These are phyloP conservation scores for Leucocoprinus gongylophorus DNA, from an alignment of 1,284 basidiomycete species.

Conservation along the genomic window DNA sequence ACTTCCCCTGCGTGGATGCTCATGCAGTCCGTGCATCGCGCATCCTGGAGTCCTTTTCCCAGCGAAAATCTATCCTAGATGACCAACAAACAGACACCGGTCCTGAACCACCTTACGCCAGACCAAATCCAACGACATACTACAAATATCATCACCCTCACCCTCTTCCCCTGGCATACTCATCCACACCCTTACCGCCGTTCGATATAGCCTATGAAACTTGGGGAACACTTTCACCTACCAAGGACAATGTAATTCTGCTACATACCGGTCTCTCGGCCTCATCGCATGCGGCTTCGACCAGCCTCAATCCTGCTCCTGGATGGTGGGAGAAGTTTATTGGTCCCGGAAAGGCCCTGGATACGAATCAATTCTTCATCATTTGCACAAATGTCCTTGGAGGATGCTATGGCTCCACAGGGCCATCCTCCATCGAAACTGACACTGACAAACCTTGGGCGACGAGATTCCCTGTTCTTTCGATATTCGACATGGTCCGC, in stretches of 20 bases:
- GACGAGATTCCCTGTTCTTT: conserved; percentile 87
- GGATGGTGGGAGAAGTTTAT: conserved; percentile 99
- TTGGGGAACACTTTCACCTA: conserved; percentile 84
- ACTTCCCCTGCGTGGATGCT: conserved; percentile 73
- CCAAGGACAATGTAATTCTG: conserved; percentile 87
- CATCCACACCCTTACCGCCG: conserved; percentile 58
- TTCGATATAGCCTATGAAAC: conserved; percentile 96
- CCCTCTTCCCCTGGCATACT: conserved; percentile 73
- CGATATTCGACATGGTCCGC: conserved; percentile 94
- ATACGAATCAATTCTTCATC: conserved; percentile 90
- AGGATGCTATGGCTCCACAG: conserved; percentile 96
- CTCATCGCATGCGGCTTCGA: conserved; percentile 91
- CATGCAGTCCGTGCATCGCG: conserved; percentile 59
- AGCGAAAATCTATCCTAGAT: conserved; percentile 15
- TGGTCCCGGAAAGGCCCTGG: conserved; percentile 88
- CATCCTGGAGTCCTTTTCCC: conserved; percentile 28
- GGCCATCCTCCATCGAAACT: conserved; percentile 79
- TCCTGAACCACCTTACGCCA: conserved; percentile 72
- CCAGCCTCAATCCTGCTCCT: conserved; percentile 66
- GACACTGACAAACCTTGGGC: conserved; percentile 70
- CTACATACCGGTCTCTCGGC: conserved; percentile 95
- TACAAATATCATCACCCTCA: conserved; percentile 53
- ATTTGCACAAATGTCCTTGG: conserved; percentile 97
- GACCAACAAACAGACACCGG: conserved; percentile 39
- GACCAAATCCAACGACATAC: conserved; percentile 67